Evolutionary conservation across 2,329 filamentous ascomycete genomes (phyloP), one percentile per base, ranked within the genome.

Genomic region (Arthrinium phaeospermum): DNA sequence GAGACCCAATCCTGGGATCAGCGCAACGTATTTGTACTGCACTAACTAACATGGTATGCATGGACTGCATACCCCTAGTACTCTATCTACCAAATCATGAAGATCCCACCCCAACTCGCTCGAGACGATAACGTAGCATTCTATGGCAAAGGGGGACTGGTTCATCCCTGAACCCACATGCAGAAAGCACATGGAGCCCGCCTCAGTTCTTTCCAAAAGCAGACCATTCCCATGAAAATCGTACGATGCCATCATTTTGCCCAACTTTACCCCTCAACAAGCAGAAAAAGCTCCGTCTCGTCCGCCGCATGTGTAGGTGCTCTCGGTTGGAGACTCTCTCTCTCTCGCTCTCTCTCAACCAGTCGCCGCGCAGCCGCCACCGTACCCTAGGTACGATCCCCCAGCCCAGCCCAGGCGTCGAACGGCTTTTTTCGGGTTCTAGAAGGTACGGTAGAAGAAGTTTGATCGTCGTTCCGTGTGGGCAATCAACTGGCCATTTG

Each of bases 261-360:
- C 57, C 34, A 34, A 64, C 57, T 64, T 64, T 64, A 64, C 57
- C 57, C 57, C 57, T 64, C 57, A 49, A 49, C 46, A 64, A 64
- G 34, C 53, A 61, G 30, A 61, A 64, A 41, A 41, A 41, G 37
- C 37, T 41, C 37, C 37, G 37, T 41, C 37, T 41, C 37, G 37
- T 10, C 57, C 22, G 37, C 34, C n/a, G 30, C 16, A 41, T 24
- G n/a, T 51, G 49, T n/a, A 24, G n/a, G 49, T 51, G 27, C 49
- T 51, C 27, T 64, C 34, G n/a, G 16, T 61, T 24, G 19, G 8
- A 10, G 19, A 34, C 57, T 64, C 57, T 49, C 46, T 45, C 19
- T 46, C 45, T 41, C 37, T 2, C 8, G 37, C 27, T 30, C 46
- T 49, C 46, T 57, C 24, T 24, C 51, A 41, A 24, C 34, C 19